Evolutionary conservation across 495 filamentous ascomycete species (phyloP), one percentile per base, ranked within the genome.

Genomic region (Hypoxylon lienhwacheense): DNA sequence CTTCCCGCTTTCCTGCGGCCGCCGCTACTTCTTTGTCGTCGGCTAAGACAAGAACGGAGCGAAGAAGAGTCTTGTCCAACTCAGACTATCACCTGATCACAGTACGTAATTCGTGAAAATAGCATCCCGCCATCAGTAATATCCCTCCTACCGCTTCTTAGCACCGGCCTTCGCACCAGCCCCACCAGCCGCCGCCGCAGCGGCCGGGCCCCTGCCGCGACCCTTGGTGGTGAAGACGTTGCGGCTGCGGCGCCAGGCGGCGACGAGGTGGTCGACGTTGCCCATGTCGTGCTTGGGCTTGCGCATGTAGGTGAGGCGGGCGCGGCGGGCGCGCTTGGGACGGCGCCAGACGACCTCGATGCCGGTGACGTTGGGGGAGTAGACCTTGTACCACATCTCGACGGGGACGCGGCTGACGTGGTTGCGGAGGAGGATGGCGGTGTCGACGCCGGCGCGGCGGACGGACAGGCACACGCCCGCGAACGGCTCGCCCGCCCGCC

Each of bases 321-420:
- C 93, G 65, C 95, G 85, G 66, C 93, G 86, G 47, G 89, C 88
- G 70, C 89, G 81, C 85, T 88, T 91, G 70, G 79, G 76, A 46
- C 79, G 78, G 44, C 91, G 79, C 83, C 96, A 86, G 70, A 97
- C 88, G 57, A 99, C 85, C 75, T 99, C 95, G 63, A 99, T 87
- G 49, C 88, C 88, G 63, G 87, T 80, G 40, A 97, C 85, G 68
- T 88, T 89, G 53, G 91, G 91, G 56, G 79, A 85, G 75, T 90
- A 97, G 41, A 96, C 75, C 81, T 97, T 99, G 66, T 85, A 89
- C 81, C 89, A 96, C 89, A 96, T 91, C 82, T 99, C 93, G n/a
- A 96, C 90, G 36, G 89, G 88, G 4, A 93, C 81, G 45, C 86
- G 79, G 33, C 84, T 85, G 45, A 99, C 68, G 57, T 91, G 82